Base-by-base conservation (phyloP, 202 grass and related monocot genomes). In the Carex sylvatica region DNA sequence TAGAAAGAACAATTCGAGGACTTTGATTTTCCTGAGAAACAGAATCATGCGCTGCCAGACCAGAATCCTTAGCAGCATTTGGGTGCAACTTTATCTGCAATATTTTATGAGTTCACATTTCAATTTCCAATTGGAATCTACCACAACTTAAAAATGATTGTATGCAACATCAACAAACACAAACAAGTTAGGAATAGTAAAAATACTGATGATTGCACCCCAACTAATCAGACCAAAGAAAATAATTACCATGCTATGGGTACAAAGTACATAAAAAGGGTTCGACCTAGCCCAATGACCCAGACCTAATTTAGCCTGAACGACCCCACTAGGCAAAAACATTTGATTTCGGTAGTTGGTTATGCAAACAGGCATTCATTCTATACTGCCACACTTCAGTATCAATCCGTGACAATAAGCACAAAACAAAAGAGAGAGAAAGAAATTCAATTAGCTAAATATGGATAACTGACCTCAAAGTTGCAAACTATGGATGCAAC, bases 21-120 rank as follows among this genome's bases (percentile, higher is more conserved):
- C 90, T 93, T 31, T 86, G 80, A 69, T 90, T 83, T 86, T 87
- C 87, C 71, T 66, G 72, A 86, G 79, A 42, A 70, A 80, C 26
- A 58, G 4, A 92, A 78, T 73, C 84, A 76, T 85, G 49, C 74
- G 79, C 53, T 33, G 31, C 69, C 1, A 26, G 66, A 3, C 53
- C 63, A 71, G 84, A 40, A 75, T 90, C 77, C 83, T 81, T 66
- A 33, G 81, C 55, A 65, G 87, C 52, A 80, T 61, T 61, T 82
- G 83, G 80, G 61, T 90, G 80, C 62, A 90, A 80, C 44, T 84
- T 89, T 71, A 99, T 85, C 93, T 99, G 91, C 85, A 88, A 80
- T 23, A 87, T 62, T 78, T 80, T 65, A 80, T 63, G 1, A 80
- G 12, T 38, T 26, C 15, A 61, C n/a, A 22, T 52, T 36, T 70